These are phyloP conservation scores for Pyrenophora seminiperda DNA, from an alignment of 2,329 filamentous ascomycete species.

Conservation along the genomic window DNA sequence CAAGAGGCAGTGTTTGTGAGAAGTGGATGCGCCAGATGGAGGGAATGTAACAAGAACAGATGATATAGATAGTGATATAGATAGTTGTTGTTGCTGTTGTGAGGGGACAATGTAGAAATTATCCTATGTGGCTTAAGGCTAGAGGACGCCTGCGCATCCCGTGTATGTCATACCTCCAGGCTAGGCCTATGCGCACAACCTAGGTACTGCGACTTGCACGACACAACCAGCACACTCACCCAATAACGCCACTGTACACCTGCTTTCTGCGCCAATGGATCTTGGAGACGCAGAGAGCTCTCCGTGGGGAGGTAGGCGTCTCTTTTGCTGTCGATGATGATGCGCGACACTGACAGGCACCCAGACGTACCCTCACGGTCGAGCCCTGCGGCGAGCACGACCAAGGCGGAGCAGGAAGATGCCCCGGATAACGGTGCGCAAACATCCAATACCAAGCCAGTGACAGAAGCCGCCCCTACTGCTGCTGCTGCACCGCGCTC, in stretches of 20 bases:
- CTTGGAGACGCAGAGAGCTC: slow-evolving; percentile 51
- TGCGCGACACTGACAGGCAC: slow-evolving; percentile 21
- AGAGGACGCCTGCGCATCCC: not conserved
- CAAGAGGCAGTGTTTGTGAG: no score
- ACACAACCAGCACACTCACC: slow-evolving; percentile 16
- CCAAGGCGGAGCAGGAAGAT: slow-evolving; percentile 46
- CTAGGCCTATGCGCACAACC: not conserved
- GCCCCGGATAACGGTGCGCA: slow-evolving; percentile 36
- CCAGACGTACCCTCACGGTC: slow-evolving; percentile 56
- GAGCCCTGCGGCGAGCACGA: slow-evolving; percentile 48
- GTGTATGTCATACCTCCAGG: slow-evolving; percentile 1
- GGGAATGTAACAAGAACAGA: no score
- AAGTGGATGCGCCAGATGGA: not conserved
- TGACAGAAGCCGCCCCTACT: slow-evolving; percentile 40
- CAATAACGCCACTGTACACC: slow-evolving; percentile 9
- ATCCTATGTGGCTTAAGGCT: not conserved
- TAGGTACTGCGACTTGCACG: not conserved
- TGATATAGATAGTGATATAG: not conserved
- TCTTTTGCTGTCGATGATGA: not conserved
- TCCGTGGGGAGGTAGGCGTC: slow-evolving; percentile 49
- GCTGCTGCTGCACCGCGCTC: slow-evolving; percentile 53
- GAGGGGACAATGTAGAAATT: not conserved
- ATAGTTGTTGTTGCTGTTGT: not conserved
- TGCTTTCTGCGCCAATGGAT: slow-evolving; percentile 43
- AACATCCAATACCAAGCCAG: slow-evolving; percentile 23